These are phyloP conservation scores for Zoysia pacifica DNA, from an alignment of 176 grass and related monocot genomes.

Conservation along the genomic window DNA sequence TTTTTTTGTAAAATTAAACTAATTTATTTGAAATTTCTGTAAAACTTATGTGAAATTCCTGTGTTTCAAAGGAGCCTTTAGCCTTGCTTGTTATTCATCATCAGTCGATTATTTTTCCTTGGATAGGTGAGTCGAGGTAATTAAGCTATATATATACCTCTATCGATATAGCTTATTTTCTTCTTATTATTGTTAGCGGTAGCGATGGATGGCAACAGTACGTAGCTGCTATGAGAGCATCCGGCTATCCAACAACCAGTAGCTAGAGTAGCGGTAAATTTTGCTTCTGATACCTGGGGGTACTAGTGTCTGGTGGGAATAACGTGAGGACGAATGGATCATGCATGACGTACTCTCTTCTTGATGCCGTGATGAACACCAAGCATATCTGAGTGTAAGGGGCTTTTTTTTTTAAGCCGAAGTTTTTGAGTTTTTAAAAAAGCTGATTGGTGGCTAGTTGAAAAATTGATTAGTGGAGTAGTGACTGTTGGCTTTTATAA, in stretches of 20 bases:
- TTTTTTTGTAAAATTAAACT: too few species aligned
- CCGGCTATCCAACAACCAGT: neutral
- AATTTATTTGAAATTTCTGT: too few species aligned
- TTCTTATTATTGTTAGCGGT: neutral
- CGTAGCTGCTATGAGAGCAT: too few species aligned
- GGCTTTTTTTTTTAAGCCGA: too few species aligned
- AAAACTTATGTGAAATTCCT: too few species aligned
- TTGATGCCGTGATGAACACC: neutral
- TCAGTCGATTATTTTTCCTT: neutral
- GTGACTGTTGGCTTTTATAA: too few species aligned
- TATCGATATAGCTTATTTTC: neutral
- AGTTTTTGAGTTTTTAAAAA: too few species aligned
- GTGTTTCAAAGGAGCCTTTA: too few species aligned
- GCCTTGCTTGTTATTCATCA: neutral
- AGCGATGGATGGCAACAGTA: neutral
- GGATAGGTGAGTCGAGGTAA: neutral
- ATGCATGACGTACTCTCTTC: neutral
- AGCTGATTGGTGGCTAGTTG: too few species aligned
- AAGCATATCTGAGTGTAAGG: too few species aligned
- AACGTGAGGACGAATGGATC: neutral
- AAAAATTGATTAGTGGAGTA: too few species aligned
- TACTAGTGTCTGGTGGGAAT: neutral
- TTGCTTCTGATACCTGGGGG: neutral
- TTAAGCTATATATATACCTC: conserved; percentile 25
- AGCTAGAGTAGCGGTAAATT: neutral